phyloP scores from a whole-genome alignment of 257 asterid species.

The Ajuga chamaepitys region DNA sequence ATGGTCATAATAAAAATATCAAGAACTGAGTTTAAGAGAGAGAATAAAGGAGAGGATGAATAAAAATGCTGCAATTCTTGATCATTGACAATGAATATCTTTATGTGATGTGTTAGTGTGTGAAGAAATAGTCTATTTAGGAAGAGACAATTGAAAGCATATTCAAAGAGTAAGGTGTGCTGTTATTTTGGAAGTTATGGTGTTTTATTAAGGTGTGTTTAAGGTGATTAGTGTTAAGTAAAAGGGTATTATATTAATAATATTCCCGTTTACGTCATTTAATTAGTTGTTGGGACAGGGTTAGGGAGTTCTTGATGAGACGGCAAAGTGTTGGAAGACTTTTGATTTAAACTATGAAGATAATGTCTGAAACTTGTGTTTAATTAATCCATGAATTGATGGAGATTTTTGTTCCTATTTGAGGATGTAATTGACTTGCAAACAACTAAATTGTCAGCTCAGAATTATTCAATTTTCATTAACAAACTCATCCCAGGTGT shows the following conservation, averaged over 20 bases:
- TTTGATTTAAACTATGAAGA: constrained; percentile 15
- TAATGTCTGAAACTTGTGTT: neutral
- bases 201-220: constrained; percentile 36
- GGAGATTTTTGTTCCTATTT: constrained; percentile 11
- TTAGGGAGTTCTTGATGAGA: constrained; percentile 25
- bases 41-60: neutral
- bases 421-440: constrained; percentile 37
- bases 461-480: constrained; percentile 6
- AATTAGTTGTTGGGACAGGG: constrained; percentile 35
- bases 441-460: constrained; percentile 23
- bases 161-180: constrained; percentile 42
- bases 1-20: constrained; percentile 38
- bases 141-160: constrained; percentile 50
- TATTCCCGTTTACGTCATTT: constrained; percentile 20
- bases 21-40: neutral
- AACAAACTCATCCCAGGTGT: neutral
- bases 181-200: constrained; percentile 62
- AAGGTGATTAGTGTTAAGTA: constrained; percentile 13
- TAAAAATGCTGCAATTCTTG: constrained; percentile 11
- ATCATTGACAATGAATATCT: constrained; percentile 14
- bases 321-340: constrained; percentile 46
- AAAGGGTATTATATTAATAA: neutral
- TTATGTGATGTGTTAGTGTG: constrained; percentile 22
- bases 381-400: neutral
- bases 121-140: constrained; percentile 18